Evolutionary conservation across 1,139 yeast genomes (phyloP), one percentile per base, ranked within the genome.

Genomic region (Suhomyces taliae): DNA sequence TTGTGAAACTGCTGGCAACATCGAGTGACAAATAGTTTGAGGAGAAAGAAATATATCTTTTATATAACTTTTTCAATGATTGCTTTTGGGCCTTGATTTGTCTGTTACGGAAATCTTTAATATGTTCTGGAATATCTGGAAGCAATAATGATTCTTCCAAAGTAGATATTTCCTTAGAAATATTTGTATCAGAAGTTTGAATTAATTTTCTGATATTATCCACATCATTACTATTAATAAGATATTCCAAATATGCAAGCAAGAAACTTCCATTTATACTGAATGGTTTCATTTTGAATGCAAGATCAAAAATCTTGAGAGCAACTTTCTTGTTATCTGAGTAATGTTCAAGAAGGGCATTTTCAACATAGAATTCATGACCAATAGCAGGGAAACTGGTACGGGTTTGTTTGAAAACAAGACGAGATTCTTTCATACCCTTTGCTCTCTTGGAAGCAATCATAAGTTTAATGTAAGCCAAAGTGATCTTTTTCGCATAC

Each of bases 171-270:
- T 69, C 78, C 46, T 70, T 71, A 14, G 71, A 60, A 35, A 74
- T 59, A 49, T 65, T 69, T 7, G 77, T 66, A 45, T 71, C 69
- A 1, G 78, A 69, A 12, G 68, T 63, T 65, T 93, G 98, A 62
- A 93, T 86, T 39, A 90, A 74, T 10, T 90, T 90, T 55, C 93
- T 83, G 14, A 91, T 88, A 58, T 86, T 88, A 33, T 89, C 86
- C 48, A 85, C 86, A 63, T 90, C 96, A 62, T 87, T 87, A 36
- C 79, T 77, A 55, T 78, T 70, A 34, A 90, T 79, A 53, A 93
- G 71, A 61, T 87, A 91, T 51, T 85, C 82, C 58, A 93, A 72
- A 63, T 91, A 91, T 43, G 81, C 79, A 51, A 78, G 72, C 41
- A 90, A 75, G 61, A 84, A 91, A 27, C 76, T 79, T 4, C 88